Evolutionary conservation across 176 grass and related monocot genomes (phyloP).

Genomic region (Thalia dealbata): DNA sequence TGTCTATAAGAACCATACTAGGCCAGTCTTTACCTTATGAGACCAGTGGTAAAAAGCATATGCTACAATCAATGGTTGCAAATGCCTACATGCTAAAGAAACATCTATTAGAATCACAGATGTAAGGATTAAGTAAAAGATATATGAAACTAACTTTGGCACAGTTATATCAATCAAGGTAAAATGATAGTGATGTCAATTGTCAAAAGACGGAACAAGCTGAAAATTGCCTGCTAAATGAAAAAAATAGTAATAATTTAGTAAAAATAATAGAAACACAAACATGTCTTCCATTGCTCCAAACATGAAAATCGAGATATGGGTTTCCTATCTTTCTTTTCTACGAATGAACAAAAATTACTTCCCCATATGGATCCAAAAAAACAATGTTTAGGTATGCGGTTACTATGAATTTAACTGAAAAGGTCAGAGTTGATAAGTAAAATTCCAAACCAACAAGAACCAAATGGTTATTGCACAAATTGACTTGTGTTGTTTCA

Average conservation of each 20-base stretch:
- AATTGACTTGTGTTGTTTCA: no score
- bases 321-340: no score
- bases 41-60: conserved; percentile 21
- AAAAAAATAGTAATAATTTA: no score
- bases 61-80: conserved; percentile 26
- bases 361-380: neutral
- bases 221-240: neutral
- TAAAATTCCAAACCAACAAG: neutral
- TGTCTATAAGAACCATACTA: neutral
- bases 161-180: neutral
- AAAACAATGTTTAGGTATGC: neutral
- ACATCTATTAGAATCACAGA: conserved; percentile 2
- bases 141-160: neutral
- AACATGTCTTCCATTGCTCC: no score
- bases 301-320: no score
- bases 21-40: conserved; percentile 12
- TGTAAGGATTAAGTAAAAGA: neutral
- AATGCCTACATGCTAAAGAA: conserved; percentile 22
- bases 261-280: no score
- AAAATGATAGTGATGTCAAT: neutral
- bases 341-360: no score
- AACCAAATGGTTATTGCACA: no score
- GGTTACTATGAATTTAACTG: neutral
- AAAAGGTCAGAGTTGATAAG: neutral
- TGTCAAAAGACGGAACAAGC: neutral